Conservation (phyloP, 495 filamentous ascomycete genomes). For the Stereocaulon alpinum region DNA sequence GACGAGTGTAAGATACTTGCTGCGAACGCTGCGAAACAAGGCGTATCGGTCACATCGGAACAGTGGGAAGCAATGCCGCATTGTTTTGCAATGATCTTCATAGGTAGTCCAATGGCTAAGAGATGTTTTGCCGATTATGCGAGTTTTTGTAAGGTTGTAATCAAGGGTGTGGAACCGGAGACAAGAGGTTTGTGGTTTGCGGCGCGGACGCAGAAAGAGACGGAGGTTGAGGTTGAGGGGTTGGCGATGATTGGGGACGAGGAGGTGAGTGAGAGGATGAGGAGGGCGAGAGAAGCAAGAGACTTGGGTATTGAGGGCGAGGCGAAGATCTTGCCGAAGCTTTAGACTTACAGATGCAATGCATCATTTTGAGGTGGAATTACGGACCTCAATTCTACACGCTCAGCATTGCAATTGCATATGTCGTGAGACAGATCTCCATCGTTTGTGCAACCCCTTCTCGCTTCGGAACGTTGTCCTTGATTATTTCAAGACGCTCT, state of each 20-base stretch:
- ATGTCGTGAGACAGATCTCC: no score
- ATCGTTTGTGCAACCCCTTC: no score
- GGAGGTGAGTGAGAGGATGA: constrained; percentile 43
- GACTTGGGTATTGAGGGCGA: constrained; percentile 36
- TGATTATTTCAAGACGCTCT: no score
- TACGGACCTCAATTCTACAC: no score
- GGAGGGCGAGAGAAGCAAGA: constrained; percentile 35
- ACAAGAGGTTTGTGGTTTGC: constrained; percentile 43
- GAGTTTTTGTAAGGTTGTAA: constrained; percentile 41
- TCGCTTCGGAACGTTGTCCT: no score
- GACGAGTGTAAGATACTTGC: constrained; percentile 63
- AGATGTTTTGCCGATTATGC: constrained; percentile 47
- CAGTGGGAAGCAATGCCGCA: constrained; percentile 88
- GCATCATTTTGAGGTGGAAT: neutral
- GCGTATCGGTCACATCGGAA: constrained; percentile 56
- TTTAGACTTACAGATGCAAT: neutral
- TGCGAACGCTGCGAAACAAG: constrained; percentile 45
- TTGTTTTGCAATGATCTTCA: constrained; percentile 60
- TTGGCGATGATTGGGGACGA: constrained; percentile 41
- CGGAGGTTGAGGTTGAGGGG: constrained; percentile 37
- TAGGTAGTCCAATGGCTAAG: constrained; percentile 34
- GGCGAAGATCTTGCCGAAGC: constrained; percentile 23
- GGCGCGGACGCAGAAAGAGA: constrained; percentile 45
- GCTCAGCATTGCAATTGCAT: no score
- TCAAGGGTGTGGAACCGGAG: constrained; percentile 27